These are phyloP conservation scores for Amesomyces nigricolor DNA, from an alignment of 2,329 filamentous ascomycete genomes.

Conservation along the genomic window DNA sequence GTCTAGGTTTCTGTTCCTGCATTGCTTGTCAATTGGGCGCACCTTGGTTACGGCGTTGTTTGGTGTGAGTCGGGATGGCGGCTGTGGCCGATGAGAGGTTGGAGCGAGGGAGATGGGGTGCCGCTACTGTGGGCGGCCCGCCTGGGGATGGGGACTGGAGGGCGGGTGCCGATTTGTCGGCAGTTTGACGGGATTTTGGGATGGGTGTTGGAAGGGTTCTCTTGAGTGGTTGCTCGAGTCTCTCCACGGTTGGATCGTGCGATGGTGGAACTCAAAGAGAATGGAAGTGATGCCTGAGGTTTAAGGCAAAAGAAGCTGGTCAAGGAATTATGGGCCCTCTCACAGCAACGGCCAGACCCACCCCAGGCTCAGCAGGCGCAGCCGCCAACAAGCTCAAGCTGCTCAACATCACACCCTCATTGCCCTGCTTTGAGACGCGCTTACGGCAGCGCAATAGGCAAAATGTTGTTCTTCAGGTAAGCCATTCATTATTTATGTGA, in stretches of 20 bases:
- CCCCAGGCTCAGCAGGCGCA: neutral
- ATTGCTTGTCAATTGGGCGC: neutral
- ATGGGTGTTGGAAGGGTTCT: neutral
- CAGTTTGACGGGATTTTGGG: neutral
- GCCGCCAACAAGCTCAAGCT: neutral
- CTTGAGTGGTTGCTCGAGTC: neutral
- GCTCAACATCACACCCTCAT: neutral
- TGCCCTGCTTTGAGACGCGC: too few relatives aligned
- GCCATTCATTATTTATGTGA: neutral
- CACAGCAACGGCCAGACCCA: neutral
- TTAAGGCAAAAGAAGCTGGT: neutral
- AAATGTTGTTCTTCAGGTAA: slow-evolving; percentile 30
- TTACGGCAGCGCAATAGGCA: slow-evolving; percentile 5
- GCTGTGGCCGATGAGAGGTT: neutral
- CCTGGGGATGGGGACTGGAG: neutral
- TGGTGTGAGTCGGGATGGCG: neutral
- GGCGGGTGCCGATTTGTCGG: slow-evolving; percentile 16
- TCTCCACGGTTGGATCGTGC: too few relatives aligned
- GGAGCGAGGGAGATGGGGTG: neutral
- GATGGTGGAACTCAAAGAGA: too few relatives aligned
- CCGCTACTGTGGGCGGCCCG: neutral
- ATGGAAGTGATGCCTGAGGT: neutral
- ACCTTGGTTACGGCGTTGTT: neutral
- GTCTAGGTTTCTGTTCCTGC: neutral
- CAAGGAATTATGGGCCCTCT: neutral